Evolutionary conservation across 306 rosid species (phyloP), one percentile per base, ranked within the genome.

Genomic region (Parietaria judaica): DNA sequence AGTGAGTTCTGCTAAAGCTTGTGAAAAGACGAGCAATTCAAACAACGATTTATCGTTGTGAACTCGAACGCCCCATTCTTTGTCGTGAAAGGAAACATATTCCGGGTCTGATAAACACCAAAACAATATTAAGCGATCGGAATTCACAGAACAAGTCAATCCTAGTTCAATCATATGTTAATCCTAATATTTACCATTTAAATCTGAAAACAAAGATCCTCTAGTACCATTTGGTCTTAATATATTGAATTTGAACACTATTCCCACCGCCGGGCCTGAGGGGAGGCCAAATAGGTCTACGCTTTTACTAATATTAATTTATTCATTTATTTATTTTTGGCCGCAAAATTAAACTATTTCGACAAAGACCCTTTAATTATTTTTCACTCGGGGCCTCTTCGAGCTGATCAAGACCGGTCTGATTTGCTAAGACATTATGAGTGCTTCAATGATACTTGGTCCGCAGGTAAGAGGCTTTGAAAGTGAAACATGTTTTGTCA

Each of bases 1-100:
- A 55, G 79, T 80, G 51, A 82, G 85, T 66, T 92, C 99, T 53
- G 99, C 96, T 64, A 92, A 74, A 57, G 98, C 95, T 64, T 80
- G 92, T 39, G 98, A 92, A 57, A 77, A 81, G 49, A 88, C 83
- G 8, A 88, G 86, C 64, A 88, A 74, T 71, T 92, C 99, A 66
- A 86, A 86, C 65, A 92, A 73, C 86, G 80, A 86, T 77, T 57
- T 74, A 66, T 92, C 99, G 43, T 92, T 86, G 54, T 75, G 58
- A 56, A 74, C 81, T 11, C 88, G 96, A 74, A 86, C 79, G 38
- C 99, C 98, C 99, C 96, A 92, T 76, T 92, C 99, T 70, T 80
- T 76, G 23, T 92, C 99, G 46, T 88, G 99, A 74, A 92, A 92
- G 23, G 78, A 65, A 66, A 55, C 71, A 51, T 92, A 92, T 17